phyloP scores from a whole-genome alignment of 2,329 filamentous ascomycete species.

The Laburnicola sp. region DNA sequence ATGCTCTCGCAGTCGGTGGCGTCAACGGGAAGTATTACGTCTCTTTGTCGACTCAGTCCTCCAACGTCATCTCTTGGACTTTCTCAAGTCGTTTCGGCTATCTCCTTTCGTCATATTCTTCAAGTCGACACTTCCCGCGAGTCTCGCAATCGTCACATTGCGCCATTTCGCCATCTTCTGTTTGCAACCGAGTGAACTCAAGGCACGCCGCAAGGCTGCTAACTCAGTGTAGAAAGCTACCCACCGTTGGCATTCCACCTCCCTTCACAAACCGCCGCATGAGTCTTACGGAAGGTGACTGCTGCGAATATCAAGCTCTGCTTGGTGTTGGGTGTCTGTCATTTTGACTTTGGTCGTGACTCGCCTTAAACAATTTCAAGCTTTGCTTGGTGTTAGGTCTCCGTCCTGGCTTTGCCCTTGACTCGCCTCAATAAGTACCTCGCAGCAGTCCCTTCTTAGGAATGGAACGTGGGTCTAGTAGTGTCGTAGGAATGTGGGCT shows the following conservation, averaged over 20 bases:
- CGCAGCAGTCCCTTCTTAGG: conserved; percentile 3
- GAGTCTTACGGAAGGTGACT: conserved; percentile 5
- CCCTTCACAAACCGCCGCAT: not conserved
- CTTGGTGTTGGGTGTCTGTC: conserved; percentile 8
- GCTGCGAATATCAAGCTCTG: conserved; percentile 4
- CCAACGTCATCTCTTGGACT: not conserved
- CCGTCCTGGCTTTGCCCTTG: too few relatives aligned
- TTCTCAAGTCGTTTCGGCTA: not conserved
- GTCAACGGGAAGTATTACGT: conserved; percentile 8
- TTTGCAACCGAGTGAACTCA: conserved; percentile 3
- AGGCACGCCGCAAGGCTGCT: not conserved
- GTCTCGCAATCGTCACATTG: conserved; percentile 6
- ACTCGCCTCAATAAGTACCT: too few relatives aligned
- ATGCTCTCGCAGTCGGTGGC: not conserved
- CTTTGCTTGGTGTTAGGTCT: too few relatives aligned
- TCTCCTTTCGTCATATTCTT: not conserved
- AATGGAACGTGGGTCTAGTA: conserved; percentile 5
- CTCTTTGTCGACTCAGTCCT: conserved; percentile 3
- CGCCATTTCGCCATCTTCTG: conserved; percentile 1
- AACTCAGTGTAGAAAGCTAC: conserved; percentile 5
- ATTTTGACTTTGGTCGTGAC: not conserved
- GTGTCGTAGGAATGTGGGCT: not conserved
- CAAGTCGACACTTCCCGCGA: conserved; percentile 10
- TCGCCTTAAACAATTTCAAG: conserved; percentile 5
- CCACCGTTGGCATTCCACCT: conserved; percentile 1